Percentiles rank a stretch among this genome's conserved stretches.
Evolutionary conservation across 1,284 basidiomycete genomes (phyloP).

Genomic region (Sporisorium reilianum): DNA sequence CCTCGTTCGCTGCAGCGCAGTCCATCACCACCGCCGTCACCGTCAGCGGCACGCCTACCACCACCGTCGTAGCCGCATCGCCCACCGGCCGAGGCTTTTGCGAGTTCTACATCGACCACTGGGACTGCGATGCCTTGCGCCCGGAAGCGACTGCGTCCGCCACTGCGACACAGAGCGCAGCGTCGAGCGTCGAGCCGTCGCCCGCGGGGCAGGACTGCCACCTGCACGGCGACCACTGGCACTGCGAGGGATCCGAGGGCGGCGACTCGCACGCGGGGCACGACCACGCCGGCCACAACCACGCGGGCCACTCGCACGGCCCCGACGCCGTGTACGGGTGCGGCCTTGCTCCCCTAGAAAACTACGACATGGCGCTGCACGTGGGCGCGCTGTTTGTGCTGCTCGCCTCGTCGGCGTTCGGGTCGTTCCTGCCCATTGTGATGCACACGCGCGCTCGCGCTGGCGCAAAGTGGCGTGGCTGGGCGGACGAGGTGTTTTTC

Average conservation of each 20-base stretch:
- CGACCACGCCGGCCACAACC: too few species aligned
- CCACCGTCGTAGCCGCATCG: conserved; percentile 20
- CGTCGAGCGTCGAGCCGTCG: conserved; percentile 16
- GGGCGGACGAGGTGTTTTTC: conserved; percentile 43
- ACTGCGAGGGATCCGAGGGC: not conserved
- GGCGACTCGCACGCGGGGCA: conserved; percentile 36
- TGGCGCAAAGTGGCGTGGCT: conserved; percentile 3
- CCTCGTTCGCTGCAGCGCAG: conserved; percentile 6
- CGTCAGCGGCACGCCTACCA: conserved; percentile 21
- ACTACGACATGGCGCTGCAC: conserved; percentile 71
- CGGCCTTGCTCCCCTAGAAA: conserved; percentile 57
- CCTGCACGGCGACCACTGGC: conserved; percentile 30
- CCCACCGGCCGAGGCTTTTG: conserved; percentile 41
- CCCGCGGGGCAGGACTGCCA: conserved; percentile 26
- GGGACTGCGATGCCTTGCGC: conserved; percentile 33
- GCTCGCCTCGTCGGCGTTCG: conserved; percentile 69
- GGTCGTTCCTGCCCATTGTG: conserved; percentile 70
- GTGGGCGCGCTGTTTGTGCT: conserved; percentile 71
- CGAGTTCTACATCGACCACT: conserved; percentile 38
- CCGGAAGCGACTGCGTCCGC: conserved; percentile 7
- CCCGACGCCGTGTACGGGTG: conserved; percentile 68
- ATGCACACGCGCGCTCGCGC: conserved; percentile 64
- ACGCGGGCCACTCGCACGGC: conserved; percentile 66
- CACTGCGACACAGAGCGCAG: not conserved
- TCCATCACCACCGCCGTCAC: conserved; percentile 21